Base-by-base conservation (phyloP, 345 rosid genomes). In the Trapa incisa region DNA sequence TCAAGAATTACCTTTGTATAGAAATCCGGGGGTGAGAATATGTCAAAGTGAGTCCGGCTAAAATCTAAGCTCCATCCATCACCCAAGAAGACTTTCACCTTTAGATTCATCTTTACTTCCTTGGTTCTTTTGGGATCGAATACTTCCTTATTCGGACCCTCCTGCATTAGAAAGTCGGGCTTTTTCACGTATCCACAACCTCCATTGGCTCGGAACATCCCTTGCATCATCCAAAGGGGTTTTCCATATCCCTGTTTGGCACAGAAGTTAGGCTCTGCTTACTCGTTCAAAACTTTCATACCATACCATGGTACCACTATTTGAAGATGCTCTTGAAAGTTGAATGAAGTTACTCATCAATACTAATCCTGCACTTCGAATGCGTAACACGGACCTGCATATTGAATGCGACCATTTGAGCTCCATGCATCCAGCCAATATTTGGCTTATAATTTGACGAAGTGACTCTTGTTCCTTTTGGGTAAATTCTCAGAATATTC, bases 381-480 rank as follows among this genome's bases (percentile, higher is more conserved):
- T 37, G 12, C 15, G 47, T 22, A 22, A 41, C 14, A 41, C 36
- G n/a, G 60, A 68, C 94, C 92, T 86, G 96, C 94, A 88, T 93
- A 65, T 93, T 93, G 70, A 93, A 93, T 67, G 99, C 99, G 73
- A 94, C 82, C 99, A 94, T 94, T 78, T 94, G 99, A 66, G 99
- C 97, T 36, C 99, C 97, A n/a, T 91, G 97, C 78, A 82, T 87
- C 99, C 99, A 94, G 43, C 96, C 97, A 13, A 86, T 68, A 38
- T 80, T 81, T 5, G 99, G 97, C 71, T 91, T 84, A 75, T 83
- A 94, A 75, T 94, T 94, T 33, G 99, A 86, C 22, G 99, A 94
- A 71, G 82, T 72, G 58, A 94, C 77, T 71, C 97, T 82, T 58
- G 80, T 89, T 52, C 96, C 97, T 76, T 91, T 94, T 0, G 99